These are phyloP conservation scores for Penicillium sp. DNA, from an alignment of 2,329 filamentous ascomycete genomes.

Conservation along the genomic window DNA sequence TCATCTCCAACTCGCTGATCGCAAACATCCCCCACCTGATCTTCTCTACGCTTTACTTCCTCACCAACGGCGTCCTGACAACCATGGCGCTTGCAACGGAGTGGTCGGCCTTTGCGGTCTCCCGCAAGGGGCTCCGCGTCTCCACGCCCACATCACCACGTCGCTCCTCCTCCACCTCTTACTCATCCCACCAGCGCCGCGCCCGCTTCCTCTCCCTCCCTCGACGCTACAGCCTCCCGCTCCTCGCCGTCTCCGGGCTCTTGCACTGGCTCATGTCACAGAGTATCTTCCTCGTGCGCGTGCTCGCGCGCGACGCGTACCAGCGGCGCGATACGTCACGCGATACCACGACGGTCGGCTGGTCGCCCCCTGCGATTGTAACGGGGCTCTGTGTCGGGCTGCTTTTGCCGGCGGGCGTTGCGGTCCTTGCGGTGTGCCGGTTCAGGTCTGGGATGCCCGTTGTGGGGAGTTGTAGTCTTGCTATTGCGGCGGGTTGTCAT, in stretches of 20 bases:
- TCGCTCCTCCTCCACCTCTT: no score
- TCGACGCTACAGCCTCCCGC: conserved; percentile 40
- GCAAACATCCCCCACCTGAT: conserved; percentile 42
- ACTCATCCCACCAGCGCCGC: conserved; percentile 46
- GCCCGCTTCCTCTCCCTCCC: conserved; percentile 41
- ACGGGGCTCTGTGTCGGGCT: conserved; percentile 17
- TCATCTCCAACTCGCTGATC: conserved; percentile 27
- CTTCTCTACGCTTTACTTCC: conserved; percentile 38
- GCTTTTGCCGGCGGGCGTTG: conserved; percentile 19
- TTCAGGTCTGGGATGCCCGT: conserved; percentile 33
- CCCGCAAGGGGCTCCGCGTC: conserved; percentile 43
- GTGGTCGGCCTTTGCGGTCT: conserved; percentile 47
- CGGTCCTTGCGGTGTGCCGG: conserved; percentile 21
- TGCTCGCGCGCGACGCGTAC: conserved; percentile 17
- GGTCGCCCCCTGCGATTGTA: conserved; percentile 21
- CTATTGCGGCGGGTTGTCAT: conserved; percentile 40
- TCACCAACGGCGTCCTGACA: conserved; percentile 44
- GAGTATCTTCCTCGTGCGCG: conserved; percentile 45
- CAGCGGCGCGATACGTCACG: background rate
- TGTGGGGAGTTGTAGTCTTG: conserved; percentile 35
- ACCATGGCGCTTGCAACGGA: conserved; percentile 53
- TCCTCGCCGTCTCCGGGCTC: conserved; percentile 34
- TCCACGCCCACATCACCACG: conserved; percentile 31
- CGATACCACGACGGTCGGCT: conserved; percentile 11
- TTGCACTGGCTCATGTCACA: conserved; percentile 54